Evolutionary conservation across 2,329 filamentous ascomycete genomes (phyloP).

Genomic region (Epichloe gansuensis): DNA sequence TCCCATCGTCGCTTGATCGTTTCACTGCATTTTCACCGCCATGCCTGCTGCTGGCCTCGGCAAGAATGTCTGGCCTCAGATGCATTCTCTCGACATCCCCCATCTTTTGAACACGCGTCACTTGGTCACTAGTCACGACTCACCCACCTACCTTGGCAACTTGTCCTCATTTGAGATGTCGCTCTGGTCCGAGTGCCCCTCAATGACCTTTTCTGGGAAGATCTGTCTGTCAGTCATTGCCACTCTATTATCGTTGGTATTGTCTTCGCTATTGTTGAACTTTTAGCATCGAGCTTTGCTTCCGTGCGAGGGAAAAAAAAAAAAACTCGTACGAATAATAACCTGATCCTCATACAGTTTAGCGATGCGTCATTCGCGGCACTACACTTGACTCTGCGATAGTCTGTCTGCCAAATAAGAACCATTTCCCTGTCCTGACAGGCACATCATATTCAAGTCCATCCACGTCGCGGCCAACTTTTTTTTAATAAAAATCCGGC

Average conservation of each 20-base stretch:
- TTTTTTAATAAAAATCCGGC: not conserved
- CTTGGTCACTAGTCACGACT: no score
- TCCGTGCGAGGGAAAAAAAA: not conserved
- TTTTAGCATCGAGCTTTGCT: not conserved
- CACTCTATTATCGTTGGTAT: constrained; percentile 3
- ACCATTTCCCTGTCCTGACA: not conserved
- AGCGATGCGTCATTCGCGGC: no score
- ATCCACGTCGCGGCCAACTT: not conserved
- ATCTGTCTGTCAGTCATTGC: not conserved
- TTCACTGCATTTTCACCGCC: not conserved
- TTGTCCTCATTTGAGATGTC: not conserved
- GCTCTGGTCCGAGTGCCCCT: not conserved
- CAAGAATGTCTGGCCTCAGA: not conserved
- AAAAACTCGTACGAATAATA: not conserved
- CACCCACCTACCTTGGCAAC: no score
- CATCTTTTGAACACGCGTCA: no score
- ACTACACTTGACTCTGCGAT: not conserved
- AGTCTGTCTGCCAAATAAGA: not conserved
- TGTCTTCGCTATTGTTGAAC: constrained; percentile 4
- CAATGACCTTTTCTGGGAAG: not conserved
- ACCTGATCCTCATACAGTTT: not conserved
- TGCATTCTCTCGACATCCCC: not conserved
- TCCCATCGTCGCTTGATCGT: not conserved
- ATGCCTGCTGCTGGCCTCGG: not conserved
- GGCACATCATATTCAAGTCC: not conserved